phyloP scores from a whole-genome alignment of 371 early-diverging fungal genomes.

The Mortierella sp. region DNA sequence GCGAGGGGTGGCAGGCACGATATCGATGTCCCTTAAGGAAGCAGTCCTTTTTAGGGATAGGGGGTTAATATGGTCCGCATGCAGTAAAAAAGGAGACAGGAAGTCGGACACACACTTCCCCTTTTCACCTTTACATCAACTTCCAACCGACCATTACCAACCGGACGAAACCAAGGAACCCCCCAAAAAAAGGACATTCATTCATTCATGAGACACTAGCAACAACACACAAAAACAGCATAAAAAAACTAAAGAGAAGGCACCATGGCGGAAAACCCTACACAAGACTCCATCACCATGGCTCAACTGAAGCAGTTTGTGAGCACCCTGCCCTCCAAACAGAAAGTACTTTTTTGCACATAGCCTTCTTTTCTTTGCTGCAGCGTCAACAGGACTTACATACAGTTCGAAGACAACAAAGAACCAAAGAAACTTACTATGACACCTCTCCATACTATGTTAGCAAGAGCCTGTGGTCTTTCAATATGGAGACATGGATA shows the following conservation, averaged over 20 bases:
- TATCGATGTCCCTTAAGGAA: neutral
- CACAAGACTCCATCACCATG: slow-evolving; percentile 57
- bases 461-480: slow-evolving; percentile 72
- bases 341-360: slow-evolving; percentile 31
- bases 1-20: neutral
- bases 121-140: neutral
- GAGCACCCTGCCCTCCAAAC: slow-evolving; percentile 42
- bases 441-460: neutral
- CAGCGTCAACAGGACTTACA: no score
- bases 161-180: neutral
- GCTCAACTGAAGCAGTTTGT: slow-evolving; percentile 57
- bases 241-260: neutral
- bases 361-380: neutral
- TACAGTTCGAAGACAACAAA: neutral
- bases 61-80: neutral
- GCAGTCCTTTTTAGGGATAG: neutral
- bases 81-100: neutral
- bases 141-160: neutral
- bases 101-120: neutral
- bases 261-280: slow-evolving; percentile 50
- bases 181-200: neutral
- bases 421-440: neutral
- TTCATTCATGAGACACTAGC: neutral
- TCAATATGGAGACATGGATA: slow-evolving; percentile 74
- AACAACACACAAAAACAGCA: neutral